Percentiles rank a stretch among this genome's conserved stretches.
phyloP scores from a whole-genome alignment of 2,329 filamentous ascomycete species.

The Thelonectria discophora region DNA sequence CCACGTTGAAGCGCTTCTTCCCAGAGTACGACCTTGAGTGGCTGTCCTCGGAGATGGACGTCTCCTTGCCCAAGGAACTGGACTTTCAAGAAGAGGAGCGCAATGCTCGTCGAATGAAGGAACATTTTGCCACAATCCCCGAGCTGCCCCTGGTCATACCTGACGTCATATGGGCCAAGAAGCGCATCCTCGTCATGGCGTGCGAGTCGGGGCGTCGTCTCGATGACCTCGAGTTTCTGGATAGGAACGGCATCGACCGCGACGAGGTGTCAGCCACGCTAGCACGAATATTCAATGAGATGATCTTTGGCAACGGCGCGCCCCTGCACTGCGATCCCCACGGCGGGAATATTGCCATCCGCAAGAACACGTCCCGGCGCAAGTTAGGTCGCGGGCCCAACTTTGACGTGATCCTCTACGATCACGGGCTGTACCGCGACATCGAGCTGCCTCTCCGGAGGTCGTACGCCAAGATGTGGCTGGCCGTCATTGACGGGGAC shows the following conservation, averaged over 20 bases:
- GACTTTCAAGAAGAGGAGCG: slow-evolving; percentile 87
- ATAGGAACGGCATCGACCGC: slow-evolving; percentile 85
- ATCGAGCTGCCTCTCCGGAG: slow-evolving; percentile 82
- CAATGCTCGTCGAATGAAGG: slow-evolving; percentile 81
- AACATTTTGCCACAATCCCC: slow-evolving; percentile 80
- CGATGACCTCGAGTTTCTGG: slow-evolving; percentile 88
- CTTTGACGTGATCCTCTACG: slow-evolving; percentile 96
- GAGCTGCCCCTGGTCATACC: slow-evolving; percentile 88
- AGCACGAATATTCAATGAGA: slow-evolving; percentile 96
- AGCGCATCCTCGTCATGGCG: slow-evolving; percentile 94
- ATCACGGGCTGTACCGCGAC: slow-evolving; percentile 95
- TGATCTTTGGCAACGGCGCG: slow-evolving; percentile 93
- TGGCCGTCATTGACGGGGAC: slow-evolving; percentile 92
- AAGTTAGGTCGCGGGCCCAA: slow-evolving; percentile 67
- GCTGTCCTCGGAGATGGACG: slow-evolving; percentile 92
- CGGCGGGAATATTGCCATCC: slow-evolving; percentile 93
- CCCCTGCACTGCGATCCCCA: slow-evolving; percentile 97
- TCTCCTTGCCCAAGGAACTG: slow-evolving; percentile 88
- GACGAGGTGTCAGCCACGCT: slow-evolving; percentile 95
- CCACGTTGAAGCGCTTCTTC: slow-evolving; percentile 89
- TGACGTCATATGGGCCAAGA: slow-evolving; percentile 86
- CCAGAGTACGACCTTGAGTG: slow-evolving; percentile 98
- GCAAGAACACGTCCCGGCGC: slow-evolving; percentile 71
- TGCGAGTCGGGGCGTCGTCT: slow-evolving; percentile 86
- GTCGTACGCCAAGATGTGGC: slow-evolving; percentile 96